These are phyloP conservation scores for Penicillium steckii DNA, from an alignment of 495 filamentous ascomycete genomes.

Conservation along the genomic window DNA sequence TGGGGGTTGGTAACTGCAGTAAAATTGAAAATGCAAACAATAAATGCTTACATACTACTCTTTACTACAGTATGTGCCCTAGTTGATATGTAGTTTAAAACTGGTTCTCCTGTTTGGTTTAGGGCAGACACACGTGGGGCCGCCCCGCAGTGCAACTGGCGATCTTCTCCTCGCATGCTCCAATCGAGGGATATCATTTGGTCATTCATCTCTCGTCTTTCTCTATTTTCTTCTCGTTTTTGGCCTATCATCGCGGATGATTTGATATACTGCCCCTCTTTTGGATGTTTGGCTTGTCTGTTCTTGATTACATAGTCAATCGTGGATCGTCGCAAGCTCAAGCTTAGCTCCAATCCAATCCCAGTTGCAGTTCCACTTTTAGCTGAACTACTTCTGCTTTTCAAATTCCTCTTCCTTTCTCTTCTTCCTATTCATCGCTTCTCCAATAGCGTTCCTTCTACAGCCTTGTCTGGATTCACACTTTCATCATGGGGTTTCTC, in stretches of 20 bases:
- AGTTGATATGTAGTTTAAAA: no score
- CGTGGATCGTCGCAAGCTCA: not conserved
- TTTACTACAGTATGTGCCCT: no score
- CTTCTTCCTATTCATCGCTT: not conserved
- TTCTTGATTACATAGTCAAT: no score
- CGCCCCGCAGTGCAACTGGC: not conserved
- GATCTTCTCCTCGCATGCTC: not conserved
- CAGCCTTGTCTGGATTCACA: not conserved
- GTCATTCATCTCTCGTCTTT: not conserved
- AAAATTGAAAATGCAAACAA: no score
- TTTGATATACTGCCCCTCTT: no score
- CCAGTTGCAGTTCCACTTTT: not conserved
- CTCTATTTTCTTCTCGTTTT: not conserved
- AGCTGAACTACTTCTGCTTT: not conserved
- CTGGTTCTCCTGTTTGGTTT: not conserved
- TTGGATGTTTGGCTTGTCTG: no score
- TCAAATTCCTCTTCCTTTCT: not conserved
- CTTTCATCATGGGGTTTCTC: constrained; percentile 14
- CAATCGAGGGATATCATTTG: not conserved
- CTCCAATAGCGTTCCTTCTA: not conserved
- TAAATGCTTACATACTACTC: no score
- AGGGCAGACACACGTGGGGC: not conserved
- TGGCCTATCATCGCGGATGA: not conserved
- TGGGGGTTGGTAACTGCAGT: no score
- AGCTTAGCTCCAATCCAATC: not conserved